Conservation (phyloP, 257 asterid genomes). For the Ligustrum vulgare region DNA sequence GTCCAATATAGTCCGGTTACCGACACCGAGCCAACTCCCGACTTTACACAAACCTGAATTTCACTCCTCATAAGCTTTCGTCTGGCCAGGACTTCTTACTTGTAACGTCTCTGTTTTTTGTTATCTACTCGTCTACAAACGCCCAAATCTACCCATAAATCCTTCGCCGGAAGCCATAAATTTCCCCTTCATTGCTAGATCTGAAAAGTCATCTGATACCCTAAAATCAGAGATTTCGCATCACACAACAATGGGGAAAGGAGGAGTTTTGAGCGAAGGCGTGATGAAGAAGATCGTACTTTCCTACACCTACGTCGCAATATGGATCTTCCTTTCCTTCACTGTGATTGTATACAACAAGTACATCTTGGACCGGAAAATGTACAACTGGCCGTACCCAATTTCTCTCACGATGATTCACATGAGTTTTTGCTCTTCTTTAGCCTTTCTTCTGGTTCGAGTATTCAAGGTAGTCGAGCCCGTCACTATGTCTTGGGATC, state of each 20-base stretch:
- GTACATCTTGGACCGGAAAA: constrained; percentile 66
- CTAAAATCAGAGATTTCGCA: neutral
- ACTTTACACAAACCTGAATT: neutral
- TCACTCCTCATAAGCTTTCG: neutral
- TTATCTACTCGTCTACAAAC: neutral
- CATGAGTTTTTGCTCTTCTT: constrained; percentile 64
- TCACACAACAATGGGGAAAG: constrained; percentile 47
- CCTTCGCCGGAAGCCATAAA: neutral
- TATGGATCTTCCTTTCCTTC: constrained; percentile 68
- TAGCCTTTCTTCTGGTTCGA: constrained; percentile 54
- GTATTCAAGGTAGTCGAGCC: constrained; percentile 67
- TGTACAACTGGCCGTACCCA: constrained; percentile 79
- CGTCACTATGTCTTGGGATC: constrained; percentile 60
- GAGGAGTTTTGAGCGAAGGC: constrained; percentile 56
- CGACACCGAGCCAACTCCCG: neutral
- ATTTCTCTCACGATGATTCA: constrained; percentile 74
- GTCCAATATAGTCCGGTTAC: too few species aligned
- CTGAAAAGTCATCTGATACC: neutral
- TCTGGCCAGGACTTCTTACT: neutral
- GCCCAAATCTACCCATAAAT: neutral
- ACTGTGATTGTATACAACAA: constrained; percentile 73
- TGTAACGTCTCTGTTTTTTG: neutral
- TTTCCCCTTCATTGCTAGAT: neutral
- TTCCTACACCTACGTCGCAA: constrained; percentile 60
- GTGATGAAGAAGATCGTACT: constrained; percentile 60